Base-by-base conservation (phyloP, 352 stramenopile species). In the Pseudoperonospora humuli region DNA sequence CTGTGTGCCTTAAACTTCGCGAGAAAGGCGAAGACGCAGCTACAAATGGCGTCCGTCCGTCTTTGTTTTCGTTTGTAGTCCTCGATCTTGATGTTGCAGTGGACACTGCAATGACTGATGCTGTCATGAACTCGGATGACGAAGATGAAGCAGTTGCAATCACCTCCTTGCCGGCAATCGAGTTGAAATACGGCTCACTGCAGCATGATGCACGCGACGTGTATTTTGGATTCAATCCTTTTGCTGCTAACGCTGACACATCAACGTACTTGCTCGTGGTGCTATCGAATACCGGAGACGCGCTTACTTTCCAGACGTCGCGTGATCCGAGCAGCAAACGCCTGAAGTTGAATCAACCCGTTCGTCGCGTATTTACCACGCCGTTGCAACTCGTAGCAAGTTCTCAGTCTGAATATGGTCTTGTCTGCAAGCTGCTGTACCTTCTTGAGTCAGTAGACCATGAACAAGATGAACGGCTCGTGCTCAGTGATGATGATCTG, bases 171-270 rank as follows among this genome's bases (percentile, higher is more conserved):
- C n/a, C n/a, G n/a, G n/a, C n/a, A n/a, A n/a, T 66, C 23, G 57
- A 61, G 27, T 34, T 66, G 23, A 51, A 62, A 27, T 26, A 28
- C 13, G 45, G 57, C 2, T 4, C 28, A 24, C 42, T 72, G 1
- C 64, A 70, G 18, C 48, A 83, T 17, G 74, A 84, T 6, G 69
- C 57, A n/a, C 57, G 75, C 28, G 78, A 87, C 47, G 47, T 75
- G 3, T 84, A 63, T 47, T 86, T 84, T 19, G 61, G 50, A 11
- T 53, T 67, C 34, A 38, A 41, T 5, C 50, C 47, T 27, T 39
- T 50, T 2, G 32, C 19, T 15, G 57, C 60, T 1, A 64, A 47
- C 11, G 21, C 24, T 7, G 19, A 60, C 36, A 35, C 15, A 3
- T 42, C 41, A 20, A 17, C 54, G 8, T 83, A 61, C 48, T 14